phyloP scores from a whole-genome alignment of 306 rosid species.

The Medicago lupulina region DNA sequence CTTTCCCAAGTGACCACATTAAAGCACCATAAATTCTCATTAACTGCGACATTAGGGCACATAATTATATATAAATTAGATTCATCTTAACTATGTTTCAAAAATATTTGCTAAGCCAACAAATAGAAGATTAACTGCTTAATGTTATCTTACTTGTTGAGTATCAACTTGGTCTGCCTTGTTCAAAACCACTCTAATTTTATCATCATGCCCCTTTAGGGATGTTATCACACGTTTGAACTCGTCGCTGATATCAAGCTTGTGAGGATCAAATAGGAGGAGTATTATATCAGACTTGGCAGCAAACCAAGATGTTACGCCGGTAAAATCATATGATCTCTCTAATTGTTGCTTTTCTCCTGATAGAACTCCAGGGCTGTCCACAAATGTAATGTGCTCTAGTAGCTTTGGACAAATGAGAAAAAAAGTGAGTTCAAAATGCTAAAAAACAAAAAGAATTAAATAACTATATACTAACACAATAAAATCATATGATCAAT shows the following conservation, averaged over 20 bases:
- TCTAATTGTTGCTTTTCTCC: conserved; percentile 97
- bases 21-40: conserved; percentile 98
- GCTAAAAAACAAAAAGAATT: conserved; percentile 7
- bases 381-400: conserved; percentile 91
- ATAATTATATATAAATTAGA: background rate
- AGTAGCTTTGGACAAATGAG: conserved; percentile 57
- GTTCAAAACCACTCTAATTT: conserved; percentile 89
- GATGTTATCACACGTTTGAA: conserved; percentile 95
- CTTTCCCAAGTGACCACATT: conserved; percentile 99
- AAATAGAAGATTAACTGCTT: background rate
- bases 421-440: conserved; percentile 23
- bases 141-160: conserved; percentile 70
- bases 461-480: background rate
- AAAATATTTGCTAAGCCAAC: background rate
- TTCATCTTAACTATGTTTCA: background rate
- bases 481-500: background rate
- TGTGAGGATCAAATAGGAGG: conserved; percentile 95
- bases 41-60: conserved; percentile 54
- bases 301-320: conserved; percentile 99
- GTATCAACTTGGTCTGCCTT: conserved; percentile 96
- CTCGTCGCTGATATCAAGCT: conserved; percentile 96
- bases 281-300: conserved; percentile 87
- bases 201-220: conserved; percentile 86
- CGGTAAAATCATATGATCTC: conserved; percentile 85
- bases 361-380: conserved; percentile 95